These are phyloP conservation scores for Scenedesmus sp. DNA, from an alignment of 163 green algal species.

Conservation along the genomic window DNA sequence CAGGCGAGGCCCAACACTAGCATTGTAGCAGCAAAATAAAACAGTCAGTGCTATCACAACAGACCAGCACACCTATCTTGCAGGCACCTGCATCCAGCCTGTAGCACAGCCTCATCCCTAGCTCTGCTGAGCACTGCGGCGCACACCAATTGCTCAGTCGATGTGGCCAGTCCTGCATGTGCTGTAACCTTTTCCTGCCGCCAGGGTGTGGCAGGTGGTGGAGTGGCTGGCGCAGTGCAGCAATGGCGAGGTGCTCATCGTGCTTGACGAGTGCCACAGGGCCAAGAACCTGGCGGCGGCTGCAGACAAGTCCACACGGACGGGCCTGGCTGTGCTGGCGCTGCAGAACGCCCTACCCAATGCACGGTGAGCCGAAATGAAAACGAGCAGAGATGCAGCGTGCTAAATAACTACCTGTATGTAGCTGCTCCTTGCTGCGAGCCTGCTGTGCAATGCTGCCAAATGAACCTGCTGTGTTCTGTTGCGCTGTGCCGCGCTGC, in stretches of 20 bases:
- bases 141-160: too few relatives aligned
- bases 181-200: background rate
- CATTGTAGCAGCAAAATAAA: background rate
- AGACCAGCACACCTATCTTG: too few relatives aligned
- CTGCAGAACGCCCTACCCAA: conserved; percentile 86
- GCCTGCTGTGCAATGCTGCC: background rate
- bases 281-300: conserved; percentile 91
- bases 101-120: too few relatives aligned
- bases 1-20: background rate
- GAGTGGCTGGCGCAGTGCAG: conserved; percentile 42
- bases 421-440: background rate
- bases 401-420: too few relatives aligned
- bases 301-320: conserved; percentile 64
- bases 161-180: background rate
- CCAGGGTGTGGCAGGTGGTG: conserved; percentile 27
- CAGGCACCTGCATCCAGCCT: too few relatives aligned
- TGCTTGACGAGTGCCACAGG: conserved; percentile 55
- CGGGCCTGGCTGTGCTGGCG: conserved; percentile 73
- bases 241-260: conserved; percentile 26
- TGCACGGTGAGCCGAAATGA: conserved; percentile 57
- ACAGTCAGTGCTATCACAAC: too few relatives aligned
- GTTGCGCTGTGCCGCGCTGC: background rate
- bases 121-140: too few relatives aligned
- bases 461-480: background rate
- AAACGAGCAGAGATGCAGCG: too few relatives aligned